Conservation (phyloP, 2,329 filamentous ascomycete species). For the Clonostachys solani region DNA sequence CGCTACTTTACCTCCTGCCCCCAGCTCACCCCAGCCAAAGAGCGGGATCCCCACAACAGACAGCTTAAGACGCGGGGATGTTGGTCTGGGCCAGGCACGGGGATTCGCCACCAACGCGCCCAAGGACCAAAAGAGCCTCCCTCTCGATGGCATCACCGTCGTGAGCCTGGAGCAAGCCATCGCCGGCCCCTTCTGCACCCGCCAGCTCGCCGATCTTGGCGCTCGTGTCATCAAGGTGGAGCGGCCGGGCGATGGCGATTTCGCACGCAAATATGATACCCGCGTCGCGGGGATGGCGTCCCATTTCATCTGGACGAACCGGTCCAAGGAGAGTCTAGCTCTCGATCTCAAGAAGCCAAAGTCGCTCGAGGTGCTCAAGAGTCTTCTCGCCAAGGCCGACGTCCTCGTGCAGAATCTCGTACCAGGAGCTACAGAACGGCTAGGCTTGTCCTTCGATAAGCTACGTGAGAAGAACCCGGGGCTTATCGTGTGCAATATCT, state of each 20-base stretch:
- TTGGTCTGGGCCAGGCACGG: too few relatives aligned
- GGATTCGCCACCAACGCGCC: too few relatives aligned
- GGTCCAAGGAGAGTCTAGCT: constrained; percentile 48
- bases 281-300: constrained; percentile 44
- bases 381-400: constrained; percentile 37
- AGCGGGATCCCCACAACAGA: too few relatives aligned
- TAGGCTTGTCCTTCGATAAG: constrained; percentile 40
- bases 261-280: constrained; percentile 45
- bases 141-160: constrained; percentile 38
- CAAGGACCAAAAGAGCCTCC: constrained; percentile 1
- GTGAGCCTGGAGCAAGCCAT: constrained; percentile 51
- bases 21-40: too few relatives aligned
- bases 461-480: constrained; percentile 32
- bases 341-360: constrained; percentile 39
- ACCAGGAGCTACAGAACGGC: constrained; percentile 39
- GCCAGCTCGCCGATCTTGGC: constrained; percentile 47
- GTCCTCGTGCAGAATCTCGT: constrained; percentile 50
- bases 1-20: too few relatives aligned
- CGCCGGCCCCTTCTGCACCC: constrained; percentile 48
- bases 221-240: constrained; percentile 52
- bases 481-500: constrained; percentile 49
- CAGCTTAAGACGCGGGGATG: too few relatives aligned
- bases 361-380: constrained; percentile 35
- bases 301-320: constrained; percentile 51
- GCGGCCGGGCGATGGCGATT: constrained; percentile 44